These are phyloP conservation scores for Ganoderma resinaceum DNA, from an alignment of 1,284 basidiomycete genomes.

Conservation along the genomic window DNA sequence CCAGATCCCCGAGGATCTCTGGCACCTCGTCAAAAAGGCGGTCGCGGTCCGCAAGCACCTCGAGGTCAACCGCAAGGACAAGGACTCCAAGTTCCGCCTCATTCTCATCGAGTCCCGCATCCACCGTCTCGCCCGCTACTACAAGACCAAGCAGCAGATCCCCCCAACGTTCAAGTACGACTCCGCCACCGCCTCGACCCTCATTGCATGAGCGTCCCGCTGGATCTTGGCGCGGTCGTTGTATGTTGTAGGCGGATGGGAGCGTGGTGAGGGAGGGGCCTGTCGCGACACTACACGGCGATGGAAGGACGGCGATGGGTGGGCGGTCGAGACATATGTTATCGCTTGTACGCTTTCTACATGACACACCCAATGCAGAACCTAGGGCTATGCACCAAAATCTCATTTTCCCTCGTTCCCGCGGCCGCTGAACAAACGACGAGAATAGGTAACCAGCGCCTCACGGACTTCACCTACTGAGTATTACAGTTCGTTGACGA, in stretches of 20 bases:
- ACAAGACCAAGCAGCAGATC: conserved; percentile 98
- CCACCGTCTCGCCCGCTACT: conserved; percentile 95
- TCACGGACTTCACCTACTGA: too few relatives aligned
- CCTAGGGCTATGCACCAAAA: conserved; percentile 37
- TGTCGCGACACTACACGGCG: conserved; percentile 11
- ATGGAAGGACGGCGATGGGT: conserved; percentile 26
- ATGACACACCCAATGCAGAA: conserved; percentile 39
- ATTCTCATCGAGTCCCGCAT: conserved; percentile 99
- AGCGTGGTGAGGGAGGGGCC: conserved; percentile 13
- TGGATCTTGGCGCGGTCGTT: conserved; percentile 9
- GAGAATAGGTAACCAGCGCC: too few relatives aligned
- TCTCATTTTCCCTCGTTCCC: conserved; percentile 20
- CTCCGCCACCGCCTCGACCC: conserved; percentile 88
- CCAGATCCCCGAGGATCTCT: conserved; percentile 98
- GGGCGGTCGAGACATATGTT: conserved; percentile 34
- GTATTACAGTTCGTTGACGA: too few relatives aligned
- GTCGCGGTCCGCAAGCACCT: conserved; percentile 99
- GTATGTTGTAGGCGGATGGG: conserved; percentile 29
- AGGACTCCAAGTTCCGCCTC: conserved; percentile 97
- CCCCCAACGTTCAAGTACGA: conserved; percentile 99
- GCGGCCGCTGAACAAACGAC: too few relatives aligned
- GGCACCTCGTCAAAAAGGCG: conserved; percentile 99
- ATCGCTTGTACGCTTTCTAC: conserved; percentile 37
- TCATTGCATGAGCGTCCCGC: conserved; percentile 68
- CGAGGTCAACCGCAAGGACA: conserved; percentile 98